Evolutionary conservation across 1,139 yeast species (phyloP).

Genomic region (Arxiozyma heterogenica): DNA sequence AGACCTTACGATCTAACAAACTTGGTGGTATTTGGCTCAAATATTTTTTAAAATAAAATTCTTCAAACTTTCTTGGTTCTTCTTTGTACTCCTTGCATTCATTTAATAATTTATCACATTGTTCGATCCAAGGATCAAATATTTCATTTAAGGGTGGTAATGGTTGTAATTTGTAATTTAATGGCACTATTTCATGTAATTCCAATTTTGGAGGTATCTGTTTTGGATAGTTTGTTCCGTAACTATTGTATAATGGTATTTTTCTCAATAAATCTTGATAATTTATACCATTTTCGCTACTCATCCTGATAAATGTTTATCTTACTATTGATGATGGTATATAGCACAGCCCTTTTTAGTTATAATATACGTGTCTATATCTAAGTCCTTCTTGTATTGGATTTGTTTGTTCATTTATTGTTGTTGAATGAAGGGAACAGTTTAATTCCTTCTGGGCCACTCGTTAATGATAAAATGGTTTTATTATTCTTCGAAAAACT

Average conservation of each 20-base stretch:
- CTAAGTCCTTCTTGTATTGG: not conserved
- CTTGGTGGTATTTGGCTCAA: slow-evolving; percentile 28
- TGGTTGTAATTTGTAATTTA: slow-evolving; percentile 11
- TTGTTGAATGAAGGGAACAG: not conserved
- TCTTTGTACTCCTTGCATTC: slow-evolving; percentile 13
- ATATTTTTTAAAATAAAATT: slow-evolving; percentile 22
- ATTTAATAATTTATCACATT: slow-evolving; percentile 15
- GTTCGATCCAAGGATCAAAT: slow-evolving; percentile 26
- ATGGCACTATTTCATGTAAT: slow-evolving; percentile 12
- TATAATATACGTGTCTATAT: no score
- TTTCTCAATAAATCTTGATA: slow-evolving; percentile 18
- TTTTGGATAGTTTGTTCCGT: slow-evolving; percentile 18
- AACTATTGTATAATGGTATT: slow-evolving; percentile 20
- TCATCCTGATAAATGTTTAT: not conserved
- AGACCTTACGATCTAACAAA: slow-evolving; percentile 14
- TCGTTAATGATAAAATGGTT: not conserved
- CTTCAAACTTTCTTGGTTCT: slow-evolving; percentile 14
- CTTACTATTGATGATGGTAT: not conserved
- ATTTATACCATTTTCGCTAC: slow-evolving; percentile 1
- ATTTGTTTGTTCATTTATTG: no score
- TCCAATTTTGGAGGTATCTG: slow-evolving; percentile 10
- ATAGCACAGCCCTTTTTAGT: not conserved
- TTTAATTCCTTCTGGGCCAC: not conserved
- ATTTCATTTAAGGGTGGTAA: slow-evolving; percentile 16
- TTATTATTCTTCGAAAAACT: not conserved